Conservation (phyloP, 2,329 filamentous ascomycete species). For the Phoma sp. region DNA sequence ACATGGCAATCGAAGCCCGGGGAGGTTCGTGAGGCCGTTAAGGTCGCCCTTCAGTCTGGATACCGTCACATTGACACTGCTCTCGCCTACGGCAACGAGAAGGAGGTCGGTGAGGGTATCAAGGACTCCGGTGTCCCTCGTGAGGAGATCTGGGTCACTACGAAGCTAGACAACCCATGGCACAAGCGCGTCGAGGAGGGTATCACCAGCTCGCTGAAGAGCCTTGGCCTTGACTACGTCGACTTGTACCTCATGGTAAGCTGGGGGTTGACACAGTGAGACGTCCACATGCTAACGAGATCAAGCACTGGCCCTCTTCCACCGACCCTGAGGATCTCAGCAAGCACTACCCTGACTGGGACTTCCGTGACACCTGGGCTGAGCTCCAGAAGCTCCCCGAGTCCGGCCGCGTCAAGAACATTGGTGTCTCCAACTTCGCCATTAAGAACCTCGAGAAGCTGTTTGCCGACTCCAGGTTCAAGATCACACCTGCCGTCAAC, state of each 20-base stretch:
- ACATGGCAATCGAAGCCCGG: conserved; percentile 78
- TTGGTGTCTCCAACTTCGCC: conserved; percentile 86
- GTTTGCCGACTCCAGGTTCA: conserved; percentile 68
- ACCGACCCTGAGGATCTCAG: conserved; percentile 66
- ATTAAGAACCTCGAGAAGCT: conserved; percentile 79
- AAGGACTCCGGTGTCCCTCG: conserved; percentile 69
- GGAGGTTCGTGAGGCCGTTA: conserved; percentile 73
- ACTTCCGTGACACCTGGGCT: conserved; percentile 79
- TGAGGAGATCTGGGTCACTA: conserved; percentile 75
- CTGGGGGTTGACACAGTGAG: too few species aligned
- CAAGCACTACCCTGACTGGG: conserved; percentile 78
- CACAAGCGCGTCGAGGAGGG: conserved; percentile 66
- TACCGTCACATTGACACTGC: conserved; percentile 81
- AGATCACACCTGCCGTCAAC: conserved; percentile 73
- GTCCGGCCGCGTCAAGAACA: conserved; percentile 76
- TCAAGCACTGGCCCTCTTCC: conserved; percentile 65
- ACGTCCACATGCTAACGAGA: conserved; percentile 3
- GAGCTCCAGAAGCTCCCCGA: conserved; percentile 73
- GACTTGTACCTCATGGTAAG: conserved; percentile 69
- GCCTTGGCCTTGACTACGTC: conserved; percentile 69
- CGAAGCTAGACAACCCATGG: conserved; percentile 82
- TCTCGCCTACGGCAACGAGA: conserved; percentile 78
- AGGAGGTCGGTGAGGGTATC: conserved; percentile 74
- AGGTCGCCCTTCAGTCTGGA: conserved; percentile 69
- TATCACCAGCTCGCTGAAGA: conserved; percentile 65